Base-by-base conservation (phyloP, 2,329 filamentous ascomycete species). In the Aspergillus texensis region DNA sequence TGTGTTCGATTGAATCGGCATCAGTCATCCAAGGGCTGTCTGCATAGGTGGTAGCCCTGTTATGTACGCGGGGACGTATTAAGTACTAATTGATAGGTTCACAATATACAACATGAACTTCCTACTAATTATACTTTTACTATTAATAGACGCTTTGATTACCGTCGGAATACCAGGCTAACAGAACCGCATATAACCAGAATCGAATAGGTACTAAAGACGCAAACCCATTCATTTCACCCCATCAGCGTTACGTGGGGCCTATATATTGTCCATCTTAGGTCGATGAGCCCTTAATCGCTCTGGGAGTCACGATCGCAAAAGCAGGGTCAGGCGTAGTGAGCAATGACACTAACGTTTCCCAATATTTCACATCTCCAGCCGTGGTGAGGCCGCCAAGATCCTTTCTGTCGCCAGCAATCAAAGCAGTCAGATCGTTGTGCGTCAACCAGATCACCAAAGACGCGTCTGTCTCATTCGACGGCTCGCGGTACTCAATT, bases 261-360 rank as follows among this genome's bases (percentile, higher is more conserved):
- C 5, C 34, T 36, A 14, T 46, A 16, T 14, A 46, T 24, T 24
- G 1, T 6, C 43, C 43, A 24, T 8, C 11, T 14, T 46, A 46
- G 43, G 21, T 6, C 6, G 43, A 14, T 12, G n/a, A 46, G 12
- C 6, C n/a, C 14, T 16, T 14, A 1, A 46, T 46, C 11, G 43
- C 21, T 24, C 43, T 46, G 12, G 63, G 63, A 4, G 53, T 65
- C 12, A 65, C 63, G 3, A 62, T 63, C 19, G 50, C 60, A 56
- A 65, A 62, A n/a, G 52, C 46, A 12, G 63, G 63, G 39, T 65
- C 60, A 14, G 54, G 43, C 2, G 60, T 41, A 11, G 59, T 57
- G 8, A 65, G 14, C 16, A 65, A 26, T 1, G 53, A 60, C 10
- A 53, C 24, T 16, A 65, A 28, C 1, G 53, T 60, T 10, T 14